These are phyloP conservation scores for Grosmannia penicillata DNA, from an alignment of 2,329 filamentous ascomycete genomes.

Conservation along the genomic window DNA sequence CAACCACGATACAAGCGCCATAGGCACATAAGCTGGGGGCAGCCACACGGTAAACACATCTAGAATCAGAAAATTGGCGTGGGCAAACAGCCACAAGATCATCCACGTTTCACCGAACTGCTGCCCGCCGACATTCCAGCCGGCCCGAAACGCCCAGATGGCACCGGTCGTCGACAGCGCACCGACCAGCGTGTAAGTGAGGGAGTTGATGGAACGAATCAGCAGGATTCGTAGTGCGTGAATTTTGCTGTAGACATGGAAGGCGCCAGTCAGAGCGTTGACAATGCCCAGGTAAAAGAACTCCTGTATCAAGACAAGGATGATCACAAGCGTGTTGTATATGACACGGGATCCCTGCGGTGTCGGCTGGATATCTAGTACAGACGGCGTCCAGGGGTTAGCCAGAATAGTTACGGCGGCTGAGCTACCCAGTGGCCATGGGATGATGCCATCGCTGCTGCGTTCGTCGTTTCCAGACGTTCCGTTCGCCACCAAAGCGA, in stretches of 20 bases:
- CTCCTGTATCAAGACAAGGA: slow-evolving; percentile 20
- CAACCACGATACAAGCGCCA: slow-evolving; percentile 22
- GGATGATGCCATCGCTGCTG: slow-evolving; percentile 9
- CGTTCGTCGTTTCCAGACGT: too few species aligned
- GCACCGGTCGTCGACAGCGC: slow-evolving; percentile 23
- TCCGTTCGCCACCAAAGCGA: slow-evolving; percentile 12
- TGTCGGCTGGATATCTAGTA: slow-evolving; percentile 18
- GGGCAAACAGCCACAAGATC: slow-evolving; percentile 20
- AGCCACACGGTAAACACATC: slow-evolving; percentile 27
- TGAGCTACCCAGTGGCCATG: slow-evolving; percentile 12
- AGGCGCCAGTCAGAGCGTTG: slow-evolving; percentile 20
- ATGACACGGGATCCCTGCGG: slow-evolving; percentile 20
- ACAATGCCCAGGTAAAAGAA: slow-evolving; percentile 19
- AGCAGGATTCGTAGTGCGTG: slow-evolving; percentile 16
- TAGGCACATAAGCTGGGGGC: slow-evolving; percentile 22
- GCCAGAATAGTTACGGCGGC: slow-evolving; percentile 8
- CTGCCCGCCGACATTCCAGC: slow-evolving; percentile 21
- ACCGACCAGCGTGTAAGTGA: slow-evolving; percentile 21
- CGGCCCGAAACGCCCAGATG: slow-evolving; percentile 28
- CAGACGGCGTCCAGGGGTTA: slow-evolving; percentile 18
- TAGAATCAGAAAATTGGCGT: slow-evolving; percentile 19
- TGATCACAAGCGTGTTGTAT: slow-evolving; percentile 26
- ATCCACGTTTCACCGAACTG: slow-evolving; percentile 16
- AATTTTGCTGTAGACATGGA: slow-evolving; percentile 21
- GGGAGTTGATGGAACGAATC: slow-evolving; percentile 15